Percentiles rank a stretch among this genome's conserved stretches.
Conservation (phyloP, 257 asterid genomes). For the Scutellaria minor region DNA sequence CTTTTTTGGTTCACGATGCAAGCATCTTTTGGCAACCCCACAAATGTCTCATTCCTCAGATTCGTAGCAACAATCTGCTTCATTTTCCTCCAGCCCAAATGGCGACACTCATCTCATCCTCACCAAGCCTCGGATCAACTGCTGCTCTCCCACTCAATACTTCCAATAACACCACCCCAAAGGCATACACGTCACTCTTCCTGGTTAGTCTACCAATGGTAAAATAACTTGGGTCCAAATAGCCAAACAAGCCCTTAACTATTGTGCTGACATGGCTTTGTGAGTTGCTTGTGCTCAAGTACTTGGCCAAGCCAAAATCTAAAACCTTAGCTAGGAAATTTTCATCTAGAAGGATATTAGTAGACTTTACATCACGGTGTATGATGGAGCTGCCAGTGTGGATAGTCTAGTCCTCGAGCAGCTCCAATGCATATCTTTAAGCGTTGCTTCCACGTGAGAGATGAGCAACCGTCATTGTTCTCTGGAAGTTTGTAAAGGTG, state of each 20-base stretch:
- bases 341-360: background rate
- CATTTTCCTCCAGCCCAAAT: constrained; percentile 3
- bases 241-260: constrained; percentile 24
- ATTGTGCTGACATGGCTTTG: constrained; percentile 15
- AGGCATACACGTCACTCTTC: constrained; percentile 18
- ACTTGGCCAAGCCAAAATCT: constrained; percentile 25
- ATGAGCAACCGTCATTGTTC: background rate
- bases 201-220: background rate
- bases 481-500: background rate
- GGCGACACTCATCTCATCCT: background rate
- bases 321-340: background rate
- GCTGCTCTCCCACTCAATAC: constrained; percentile 9
- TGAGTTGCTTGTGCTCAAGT: background rate
- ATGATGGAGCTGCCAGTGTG: constrained; percentile 24
- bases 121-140: background rate
- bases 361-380: constrained; percentile 27
- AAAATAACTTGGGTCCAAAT: constrained; percentile 23
- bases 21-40: background rate
- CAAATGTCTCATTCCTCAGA: background rate
- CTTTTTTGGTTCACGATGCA: no score
- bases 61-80: background rate
- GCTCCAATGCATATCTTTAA: constrained; percentile 14
- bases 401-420: constrained; percentile 24
- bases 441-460: constrained; percentile 11
- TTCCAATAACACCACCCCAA: constrained; percentile 26